A percentile compares a stretch with the other conserved stretches of the same genome.
Conservation (phyloP, 2,329 filamentous ascomycete genomes). For the Cladosporium oxysporum region DNA sequence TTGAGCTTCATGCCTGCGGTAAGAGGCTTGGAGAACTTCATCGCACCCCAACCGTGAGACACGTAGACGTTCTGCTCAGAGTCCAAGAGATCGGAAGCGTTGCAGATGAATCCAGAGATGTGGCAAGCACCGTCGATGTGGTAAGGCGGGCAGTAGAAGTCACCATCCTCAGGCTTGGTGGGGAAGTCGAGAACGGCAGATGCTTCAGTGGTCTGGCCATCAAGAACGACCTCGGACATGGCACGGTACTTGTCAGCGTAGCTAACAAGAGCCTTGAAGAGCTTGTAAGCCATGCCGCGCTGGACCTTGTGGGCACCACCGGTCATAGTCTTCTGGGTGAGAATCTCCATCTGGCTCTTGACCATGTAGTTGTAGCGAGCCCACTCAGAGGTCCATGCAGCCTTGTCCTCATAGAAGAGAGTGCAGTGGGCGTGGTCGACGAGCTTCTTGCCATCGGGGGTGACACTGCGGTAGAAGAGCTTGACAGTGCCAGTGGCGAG, state of each 20-base stretch:
- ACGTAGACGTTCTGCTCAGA: constrained; percentile 62
- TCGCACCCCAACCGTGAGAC: constrained; percentile 62
- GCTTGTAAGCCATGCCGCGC: constrained; percentile 76
- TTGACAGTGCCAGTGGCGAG: constrained; percentile 57
- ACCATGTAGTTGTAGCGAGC: constrained; percentile 64
- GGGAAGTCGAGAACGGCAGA: constrained; percentile 58
- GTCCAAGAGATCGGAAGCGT: constrained; percentile 59
- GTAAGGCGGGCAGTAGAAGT: constrained; percentile 61
- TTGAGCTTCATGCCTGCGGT: constrained; percentile 56
- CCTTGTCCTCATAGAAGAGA: constrained; percentile 62
- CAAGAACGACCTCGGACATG: constrained; percentile 61
- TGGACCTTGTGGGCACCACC: constrained; percentile 72
- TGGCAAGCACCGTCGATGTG: constrained; percentile 61
- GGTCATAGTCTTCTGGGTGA: constrained; percentile 64
- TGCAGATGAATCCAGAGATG: constrained; percentile 62
- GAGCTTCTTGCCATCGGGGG: constrained; percentile 60
- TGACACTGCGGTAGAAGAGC: constrained; percentile 58
- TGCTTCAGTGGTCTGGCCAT: constrained; percentile 57
- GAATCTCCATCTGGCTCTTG: constrained; percentile 60
- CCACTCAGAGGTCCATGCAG: constrained; percentile 66
- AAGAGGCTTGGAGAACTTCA: constrained; percentile 48
- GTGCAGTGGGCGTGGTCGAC: constrained; percentile 64
- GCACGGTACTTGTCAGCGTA: constrained; percentile 60
- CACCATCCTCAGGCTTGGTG: constrained; percentile 54
- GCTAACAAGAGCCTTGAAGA: constrained; percentile 60